phyloP scores from a whole-genome alignment of 2,329 filamentous ascomycete species.

The Aspergillus latus region DNA sequence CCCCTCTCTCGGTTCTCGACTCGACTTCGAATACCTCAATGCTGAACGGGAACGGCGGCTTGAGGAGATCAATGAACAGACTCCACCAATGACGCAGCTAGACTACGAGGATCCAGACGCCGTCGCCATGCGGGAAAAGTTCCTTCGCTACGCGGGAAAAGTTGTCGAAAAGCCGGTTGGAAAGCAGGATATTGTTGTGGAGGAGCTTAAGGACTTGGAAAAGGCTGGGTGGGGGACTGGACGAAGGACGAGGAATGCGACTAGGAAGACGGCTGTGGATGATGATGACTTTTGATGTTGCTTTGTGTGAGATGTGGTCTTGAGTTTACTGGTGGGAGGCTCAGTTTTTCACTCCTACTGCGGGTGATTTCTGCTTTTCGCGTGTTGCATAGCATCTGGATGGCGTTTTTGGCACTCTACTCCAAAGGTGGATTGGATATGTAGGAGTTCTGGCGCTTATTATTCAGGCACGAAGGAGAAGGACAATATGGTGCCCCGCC shows the following conservation, averaged over 20 bases:
- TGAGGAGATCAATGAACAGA: conserved; percentile 31
- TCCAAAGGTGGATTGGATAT: neutral
- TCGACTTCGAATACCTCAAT: conserved; percentile 35
- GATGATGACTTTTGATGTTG: neutral
- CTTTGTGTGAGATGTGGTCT: neutral
- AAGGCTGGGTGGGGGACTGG: conserved; percentile 36
- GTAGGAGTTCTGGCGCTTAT: neutral
- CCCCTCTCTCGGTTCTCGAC: conserved; percentile 33
- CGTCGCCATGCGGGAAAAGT: conserved; percentile 56
- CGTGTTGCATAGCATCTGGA: neutral
- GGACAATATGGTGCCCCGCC: neutral
- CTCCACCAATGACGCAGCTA: conserved; percentile 48
- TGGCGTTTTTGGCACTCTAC: neutral
- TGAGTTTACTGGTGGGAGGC: neutral
- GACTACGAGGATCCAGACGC: conserved; percentile 54
- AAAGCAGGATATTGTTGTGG: conserved; percentile 24
- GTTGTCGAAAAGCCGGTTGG: conserved; percentile 36
- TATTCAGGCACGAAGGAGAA: neutral
- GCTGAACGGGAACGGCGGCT: conserved; percentile 16
- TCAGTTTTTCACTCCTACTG: neutral
- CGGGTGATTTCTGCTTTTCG: neutral
- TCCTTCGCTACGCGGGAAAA: conserved; percentile 48
- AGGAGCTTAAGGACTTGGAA: conserved; percentile 35
- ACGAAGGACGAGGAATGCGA: conserved; percentile 36
- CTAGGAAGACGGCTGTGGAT: conserved; percentile 24